Evolutionary conservation across 768 basidiomycete species (phyloP).

Genomic region (Lentinula boryana): DNA sequence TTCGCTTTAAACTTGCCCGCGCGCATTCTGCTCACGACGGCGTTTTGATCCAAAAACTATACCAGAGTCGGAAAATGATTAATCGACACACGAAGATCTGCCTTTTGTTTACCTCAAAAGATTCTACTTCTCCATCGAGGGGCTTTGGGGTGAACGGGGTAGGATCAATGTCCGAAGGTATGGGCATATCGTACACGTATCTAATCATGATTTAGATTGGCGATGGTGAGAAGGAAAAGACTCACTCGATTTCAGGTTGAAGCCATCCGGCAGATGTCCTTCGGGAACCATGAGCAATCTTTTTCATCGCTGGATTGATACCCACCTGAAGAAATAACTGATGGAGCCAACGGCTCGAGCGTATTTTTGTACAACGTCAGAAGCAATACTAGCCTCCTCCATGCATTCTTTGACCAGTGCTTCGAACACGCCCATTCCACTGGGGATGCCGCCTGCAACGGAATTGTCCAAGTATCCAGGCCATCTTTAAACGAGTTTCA

Average conservation of each 20-base stretch:
- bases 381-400: slow-evolving; percentile 86
- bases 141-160: slow-evolving; percentile 61
- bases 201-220: slow-evolving; percentile 26
- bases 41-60: slow-evolving; percentile 62
- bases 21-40: slow-evolving; percentile 60
- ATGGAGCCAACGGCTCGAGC: slow-evolving; percentile 61
- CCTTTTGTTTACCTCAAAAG: slow-evolving; percentile 62
- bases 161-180: slow-evolving; percentile 49
- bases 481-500: slow-evolving; percentile 41
- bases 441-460: slow-evolving; percentile 83
- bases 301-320: background rate
- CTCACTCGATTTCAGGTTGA: slow-evolving; percentile 82
- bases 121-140: slow-evolving; percentile 90
- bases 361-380: slow-evolving; percentile 53
- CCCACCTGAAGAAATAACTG: slow-evolving; percentile 77
- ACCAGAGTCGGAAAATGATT: background rate
- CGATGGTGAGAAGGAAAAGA: background rate
- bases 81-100: background rate
- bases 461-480: slow-evolving; percentile 87
- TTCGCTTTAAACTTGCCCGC: slow-evolving; percentile 86
- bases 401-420: slow-evolving; percentile 84
- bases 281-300: background rate
- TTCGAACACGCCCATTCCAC: slow-evolving; percentile 66
- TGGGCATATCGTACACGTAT: slow-evolving; percentile 77
- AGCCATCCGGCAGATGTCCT: slow-evolving; percentile 71